Base-by-base conservation (phyloP, 1,284 basidiomycete species). In the Golubevia sp. region DNA sequence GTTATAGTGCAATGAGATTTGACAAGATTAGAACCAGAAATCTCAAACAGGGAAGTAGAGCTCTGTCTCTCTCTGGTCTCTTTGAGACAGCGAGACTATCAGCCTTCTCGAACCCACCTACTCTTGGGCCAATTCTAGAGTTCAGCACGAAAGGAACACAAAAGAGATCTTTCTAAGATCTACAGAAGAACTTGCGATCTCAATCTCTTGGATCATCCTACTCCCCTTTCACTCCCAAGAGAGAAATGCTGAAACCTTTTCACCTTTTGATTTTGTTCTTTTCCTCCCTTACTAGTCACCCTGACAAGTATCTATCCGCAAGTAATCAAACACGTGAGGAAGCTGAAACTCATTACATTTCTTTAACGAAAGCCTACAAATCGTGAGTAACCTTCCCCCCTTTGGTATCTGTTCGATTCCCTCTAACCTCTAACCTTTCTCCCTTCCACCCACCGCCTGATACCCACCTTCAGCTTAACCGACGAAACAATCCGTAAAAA, bases 321-420 rank as follows among this genome's bases (percentile, higher is more conserved):
- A 88, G 87, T 1, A 94, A 97, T 77, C 88, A 95, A 77, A 98
- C 96, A 0, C 88, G 91, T 62, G 96, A 97, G 76, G 88, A 90
- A n/a, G 93, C 92, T 38, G 92, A 93, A 74, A 87, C 90, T 57
- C 90, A 91, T 70, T 99, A 96, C 84, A 93, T 99, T 49, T 90
- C 93, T 55, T 86, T 99, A 52, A 99, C 97, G 24, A 99, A 99
- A 85, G 97, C 97, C 0, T 99, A 99, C 87, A 99, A 99, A 87
- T 85, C 96, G 89, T 93, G 71, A 67, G 89, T 85, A 2, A 23
- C 11, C 2, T 21, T 23, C 23, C 25, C 13, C 13, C 18, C 15
- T 44, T 48, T 26, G 55, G 56, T 64, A 56, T 11, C n/a, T 38
- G 11, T 49, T 3, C 11, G 15, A 20, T 20, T 1, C 8, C 20